These are phyloP conservation scores for Apostasia ramifera DNA, from an alignment of 106 monocot species.

Conservation along the genomic window DNA sequence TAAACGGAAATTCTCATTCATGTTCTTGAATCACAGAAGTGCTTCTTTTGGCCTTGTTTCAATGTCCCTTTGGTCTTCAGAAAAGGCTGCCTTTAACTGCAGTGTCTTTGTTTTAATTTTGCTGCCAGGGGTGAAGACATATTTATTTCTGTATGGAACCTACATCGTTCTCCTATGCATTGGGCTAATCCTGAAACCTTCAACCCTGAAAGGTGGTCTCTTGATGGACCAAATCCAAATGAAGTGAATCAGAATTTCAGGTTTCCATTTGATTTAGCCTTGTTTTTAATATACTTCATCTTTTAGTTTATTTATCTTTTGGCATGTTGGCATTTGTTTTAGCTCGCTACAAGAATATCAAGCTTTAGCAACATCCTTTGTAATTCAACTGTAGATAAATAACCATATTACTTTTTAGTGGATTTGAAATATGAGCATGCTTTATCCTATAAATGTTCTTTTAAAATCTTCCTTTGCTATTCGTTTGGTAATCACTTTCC, in stretches of 20 bases:
- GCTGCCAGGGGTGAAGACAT: slow-evolving; percentile 85
- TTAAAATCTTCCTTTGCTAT: no score
- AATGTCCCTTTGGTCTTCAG: not conserved
- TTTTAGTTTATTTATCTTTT: not conserved
- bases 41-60: not conserved
- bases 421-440: no score
- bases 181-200: slow-evolving; percentile 89
- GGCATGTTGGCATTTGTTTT: no score
- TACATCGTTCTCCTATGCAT: slow-evolving; percentile 63
- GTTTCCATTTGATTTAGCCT: slow-evolving; percentile 15
- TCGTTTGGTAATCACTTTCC: no score
- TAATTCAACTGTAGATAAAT: no score
- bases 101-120: slow-evolving; percentile 4
- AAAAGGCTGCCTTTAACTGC: not conserved
- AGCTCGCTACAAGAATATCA: no score
- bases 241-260: slow-evolving; percentile 97
- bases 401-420: no score
- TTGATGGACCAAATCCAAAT: slow-evolving; percentile 97
- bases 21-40: not conserved
- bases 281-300: no score
- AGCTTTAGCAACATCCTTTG: no score
- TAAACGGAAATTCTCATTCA: not conserved
- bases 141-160: slow-evolving; percentile 93
- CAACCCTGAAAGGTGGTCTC: slow-evolving; percentile 96
- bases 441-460: no score